Base-by-base conservation (phyloP, 2,329 filamentous ascomycete genomes). In the Tolypocladium ovalisporum region DNA sequence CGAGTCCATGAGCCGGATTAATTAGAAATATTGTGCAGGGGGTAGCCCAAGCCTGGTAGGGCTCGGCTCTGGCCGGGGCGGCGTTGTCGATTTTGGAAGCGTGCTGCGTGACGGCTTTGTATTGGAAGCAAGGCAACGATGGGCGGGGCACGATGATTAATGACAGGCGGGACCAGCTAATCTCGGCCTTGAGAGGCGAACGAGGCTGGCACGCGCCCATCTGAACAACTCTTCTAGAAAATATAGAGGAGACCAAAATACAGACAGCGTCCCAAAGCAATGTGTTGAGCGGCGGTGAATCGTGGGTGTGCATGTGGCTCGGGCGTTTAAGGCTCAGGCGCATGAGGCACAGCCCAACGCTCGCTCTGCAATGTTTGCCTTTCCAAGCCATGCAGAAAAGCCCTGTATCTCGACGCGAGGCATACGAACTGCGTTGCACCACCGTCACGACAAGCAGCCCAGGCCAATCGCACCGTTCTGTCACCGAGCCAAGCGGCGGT, bases 1-100 rank as follows among this genome's bases (percentile, higher is more conserved):
- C 70, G 80, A 83, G 55, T 73, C 75, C 58, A 76, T 75, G 63
- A 76, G 76, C 56, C 61, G 68, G 59, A 64, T 70, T 59, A 75
- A 79, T 62, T 79, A 70, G 62, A 51, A 36, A n/a, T 42, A n/a
- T 40, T 6, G 8, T n/a, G 7, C 17, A 54, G 27, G 8, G 29
- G 34, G 12, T 37, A 52, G 40, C 47, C 47, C 47, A 56, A 40
- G 40, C 10, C 29, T 22, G 19, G n/a, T 34, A n/a, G 47, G 47
- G 47, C 9, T 51, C 29, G 47, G 29, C 9, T 29, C 9, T 17
- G 9, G 29, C 29, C 29, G 29, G 34, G 47, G 47, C 47, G 47
- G 29, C 47, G 47, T 29, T 51, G 47, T 51, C 47, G 47, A 9
- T 32, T 34, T 12, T 29, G 44, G 44, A 51, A 34, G 29, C 29